Evolutionary conservation across 2,329 filamentous ascomycete genomes (phyloP), one percentile per base, ranked within the genome.

Genomic region (Aspergillus awamori): DNA sequence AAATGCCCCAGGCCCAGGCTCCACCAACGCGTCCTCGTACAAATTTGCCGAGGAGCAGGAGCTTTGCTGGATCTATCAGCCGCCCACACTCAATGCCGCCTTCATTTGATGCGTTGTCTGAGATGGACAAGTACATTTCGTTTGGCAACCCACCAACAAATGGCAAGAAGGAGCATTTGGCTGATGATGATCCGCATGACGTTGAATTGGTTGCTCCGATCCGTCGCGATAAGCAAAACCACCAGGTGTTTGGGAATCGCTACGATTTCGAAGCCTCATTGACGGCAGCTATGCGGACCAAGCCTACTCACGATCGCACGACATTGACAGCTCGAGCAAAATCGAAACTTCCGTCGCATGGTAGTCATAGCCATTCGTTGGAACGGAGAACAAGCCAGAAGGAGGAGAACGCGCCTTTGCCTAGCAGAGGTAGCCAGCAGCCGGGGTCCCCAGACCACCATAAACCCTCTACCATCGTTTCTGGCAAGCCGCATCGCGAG

Each of bases 261-360:
- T 99, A 99, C 75, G 94, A 98, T 79, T 98, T 99, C 76, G 89
- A 91, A 63, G 92, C 92, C n/a, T 98, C 95, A 0, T 84, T 98
- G 30, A 89, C 85, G 57, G 92, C 93, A 55, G 93, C 92, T 11
- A 89, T 94, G 73, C 87, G 89, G 71, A 88, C 70, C 7, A 75
- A 76, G 54, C 64, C 86, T 28, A 88, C 89, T 51, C 90, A 91
- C 72, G 87, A 87, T 65, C 81, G 66, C 81, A 83, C 64, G 85
- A 87, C 74, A 80, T 82, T 71, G 84, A 84, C 78, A 80, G 76
- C 64, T 66, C 74, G 70, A 84, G 88, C 71, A 81, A 83, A 57
- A 73, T 89, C 36, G 82, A 85, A 67, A 84, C 85, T 52, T 49
- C 49, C 58, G 15, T 58, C 63, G 33, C 54, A 62, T 51, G 52